phyloP scores from a whole-genome alignment of 768 basidiomycete species.

The Podaxis sp. region DNA sequence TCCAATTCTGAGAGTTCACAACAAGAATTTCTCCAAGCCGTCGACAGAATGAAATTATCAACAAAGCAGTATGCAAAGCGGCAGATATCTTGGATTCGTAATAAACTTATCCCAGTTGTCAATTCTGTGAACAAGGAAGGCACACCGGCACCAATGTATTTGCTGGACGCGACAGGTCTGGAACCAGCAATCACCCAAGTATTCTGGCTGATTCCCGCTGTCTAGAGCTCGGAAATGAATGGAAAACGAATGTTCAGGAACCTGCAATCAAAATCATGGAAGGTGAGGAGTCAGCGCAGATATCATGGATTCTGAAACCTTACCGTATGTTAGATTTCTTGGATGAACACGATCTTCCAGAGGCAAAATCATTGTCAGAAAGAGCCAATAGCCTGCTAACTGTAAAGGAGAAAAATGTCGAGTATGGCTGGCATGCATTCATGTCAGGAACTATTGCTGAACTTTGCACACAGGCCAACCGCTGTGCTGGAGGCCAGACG shows the following conservation, averaged over 20 bases:
- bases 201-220: neutral
- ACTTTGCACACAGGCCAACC: constrained; percentile 45
- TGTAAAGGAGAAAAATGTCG: constrained; percentile 38
- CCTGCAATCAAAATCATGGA: constrained; percentile 49
- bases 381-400: constrained; percentile 53
- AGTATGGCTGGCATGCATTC: constrained; percentile 33
- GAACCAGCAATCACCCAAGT: constrained; percentile 16
- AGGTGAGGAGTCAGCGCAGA: constrained; percentile 31
- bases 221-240: constrained; percentile 52
- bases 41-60: constrained; percentile 80
- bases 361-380: constrained; percentile 56
- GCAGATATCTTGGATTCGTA: constrained; percentile 90
- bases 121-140: constrained; percentile 44
- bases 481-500: constrained; percentile 54
- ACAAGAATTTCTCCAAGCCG: constrained; percentile 50
- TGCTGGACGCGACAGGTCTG: constrained; percentile 69
- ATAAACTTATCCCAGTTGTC: constrained; percentile 81
- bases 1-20: constrained; percentile 36
- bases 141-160: constrained; percentile 38
- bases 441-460: constrained; percentile 12
- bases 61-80: constrained; percentile 91
- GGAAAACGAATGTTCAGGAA: constrained; percentile 56
- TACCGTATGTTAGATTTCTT: constrained; percentile 54
- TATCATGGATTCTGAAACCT: neutral
- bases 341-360: constrained; percentile 43